A percentile compares a stretch with the other conserved stretches of the same genome.
Conservation (phyloP, 805 yeast species). For the Hanseniaspora thailandica region DNA sequence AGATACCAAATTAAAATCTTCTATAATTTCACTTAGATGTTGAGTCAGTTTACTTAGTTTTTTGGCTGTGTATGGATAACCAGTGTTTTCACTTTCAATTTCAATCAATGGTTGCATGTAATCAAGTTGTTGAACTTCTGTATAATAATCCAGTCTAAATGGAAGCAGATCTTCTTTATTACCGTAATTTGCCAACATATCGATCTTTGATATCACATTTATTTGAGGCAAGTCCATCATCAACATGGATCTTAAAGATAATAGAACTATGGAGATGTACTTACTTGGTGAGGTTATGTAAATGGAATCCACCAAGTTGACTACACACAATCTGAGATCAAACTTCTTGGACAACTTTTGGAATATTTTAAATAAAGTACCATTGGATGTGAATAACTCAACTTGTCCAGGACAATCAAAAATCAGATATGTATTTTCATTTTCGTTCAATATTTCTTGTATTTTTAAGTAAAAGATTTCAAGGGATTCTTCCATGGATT, state of each 20-base stretch:
- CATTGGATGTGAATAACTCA: constrained; percentile 84
- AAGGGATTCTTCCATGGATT: constrained; percentile 44
- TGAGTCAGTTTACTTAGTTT: constrained; percentile 58
- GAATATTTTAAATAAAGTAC: constrained; percentile 59
- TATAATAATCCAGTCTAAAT: constrained; percentile 71
- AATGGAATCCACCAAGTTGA: constrained; percentile 71
- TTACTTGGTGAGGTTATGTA: constrained; percentile 80
- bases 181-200: constrained; percentile 64
- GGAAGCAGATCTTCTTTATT: constrained; percentile 40
- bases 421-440: constrained; percentile 52
- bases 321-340: constrained; percentile 69
- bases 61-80: constrained; percentile 40
- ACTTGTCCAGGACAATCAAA: constrained; percentile 96
- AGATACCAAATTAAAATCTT: constrained; percentile 75
- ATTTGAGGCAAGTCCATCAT: constrained; percentile 87
- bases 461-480: constrained; percentile 50
- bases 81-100: constrained; percentile 46
- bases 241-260: constrained; percentile 82
- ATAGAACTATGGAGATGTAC: constrained; percentile 66
- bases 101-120: constrained; percentile 57
- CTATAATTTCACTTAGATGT: constrained; percentile 68
- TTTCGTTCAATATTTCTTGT: constrained; percentile 39
- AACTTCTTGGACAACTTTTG: constrained; percentile 48
- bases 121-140: constrained; percentile 78
- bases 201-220: constrained; percentile 86